phyloP scores from a whole-genome alignment of 169 alveolate species.

The Plasmodium chabaudi region DNA sequence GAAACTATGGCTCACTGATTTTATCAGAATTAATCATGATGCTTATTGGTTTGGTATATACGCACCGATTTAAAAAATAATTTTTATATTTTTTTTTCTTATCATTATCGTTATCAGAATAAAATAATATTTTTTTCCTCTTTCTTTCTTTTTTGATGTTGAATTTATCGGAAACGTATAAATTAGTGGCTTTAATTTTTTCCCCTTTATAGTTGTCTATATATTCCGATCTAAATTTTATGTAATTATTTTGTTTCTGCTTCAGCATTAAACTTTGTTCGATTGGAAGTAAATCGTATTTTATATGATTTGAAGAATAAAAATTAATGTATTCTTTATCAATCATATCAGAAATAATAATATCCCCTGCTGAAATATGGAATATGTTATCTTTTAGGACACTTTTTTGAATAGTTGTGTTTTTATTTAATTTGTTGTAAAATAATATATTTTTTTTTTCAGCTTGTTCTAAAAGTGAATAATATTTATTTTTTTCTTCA shows the following conservation, averaged over 20 bases:
- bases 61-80: too few species aligned
- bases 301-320: neutral
- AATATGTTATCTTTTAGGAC: neutral
- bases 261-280: neutral
- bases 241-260: neutral
- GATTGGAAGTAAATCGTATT: neutral
- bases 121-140: conserved; percentile 45
- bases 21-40: too few species aligned
- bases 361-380: neutral
- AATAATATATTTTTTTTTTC: conserved; percentile 46
- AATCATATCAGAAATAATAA: neutral
- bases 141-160: conserved; percentile 29
- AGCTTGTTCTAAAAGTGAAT: conserved; percentile 29
- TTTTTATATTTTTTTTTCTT: conserved; percentile 30
- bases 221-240: neutral
- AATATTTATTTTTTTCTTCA: conserved; percentile 51
- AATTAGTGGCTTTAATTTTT: neutral
- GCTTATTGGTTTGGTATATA: too few species aligned
- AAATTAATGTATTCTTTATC: neutral
- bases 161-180: conserved; percentile 32
- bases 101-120: conserved; percentile 54
- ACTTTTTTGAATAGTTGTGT: neutral
- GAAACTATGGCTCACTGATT: too few species aligned
- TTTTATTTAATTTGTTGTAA: conserved; percentile 44
- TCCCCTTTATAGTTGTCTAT: conserved; percentile 1